These are phyloP conservation scores for Fusarium sp. DNA, from an alignment of 2,329 filamentous ascomycete species.

Conservation along the genomic window DNA sequence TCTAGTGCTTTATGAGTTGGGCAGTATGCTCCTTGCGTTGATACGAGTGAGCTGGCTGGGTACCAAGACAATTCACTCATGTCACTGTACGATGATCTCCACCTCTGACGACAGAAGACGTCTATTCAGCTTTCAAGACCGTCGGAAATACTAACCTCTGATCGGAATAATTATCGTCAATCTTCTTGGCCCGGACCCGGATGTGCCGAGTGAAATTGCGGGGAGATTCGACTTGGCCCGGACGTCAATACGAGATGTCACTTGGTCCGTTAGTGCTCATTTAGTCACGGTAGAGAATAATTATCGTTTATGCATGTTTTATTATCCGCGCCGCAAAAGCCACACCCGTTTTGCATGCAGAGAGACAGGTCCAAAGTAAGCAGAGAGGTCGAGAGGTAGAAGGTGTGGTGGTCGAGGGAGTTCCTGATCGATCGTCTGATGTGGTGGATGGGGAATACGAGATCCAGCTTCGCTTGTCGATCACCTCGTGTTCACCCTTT, in stretches of 20 bases:
- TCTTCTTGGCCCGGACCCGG: not conserved
- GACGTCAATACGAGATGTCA: constrained; percentile 16
- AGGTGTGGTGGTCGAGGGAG: not conserved
- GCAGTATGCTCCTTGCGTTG: not conserved
- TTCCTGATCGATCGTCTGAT: constrained; percentile 34
- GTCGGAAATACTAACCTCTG: not conserved
- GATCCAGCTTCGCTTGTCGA: constrained; percentile 39
- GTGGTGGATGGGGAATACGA: constrained; percentile 40
- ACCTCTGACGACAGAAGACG: constrained; percentile 12
- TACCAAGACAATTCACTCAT: not conserved
- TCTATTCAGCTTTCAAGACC: not conserved
- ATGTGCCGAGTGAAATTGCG: constrained; percentile 14
- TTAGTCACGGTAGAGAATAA: not conserved
- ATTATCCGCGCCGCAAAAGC: constrained; percentile 2
- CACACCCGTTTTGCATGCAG: constrained; percentile 2
- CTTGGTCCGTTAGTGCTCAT: not conserved
- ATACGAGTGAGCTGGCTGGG: not conserved
- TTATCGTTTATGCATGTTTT: constrained; percentile 20
- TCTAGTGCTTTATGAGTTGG: too few relatives aligned
- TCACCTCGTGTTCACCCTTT: constrained; percentile 40
- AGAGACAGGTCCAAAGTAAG: not conserved
- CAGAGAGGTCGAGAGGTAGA: not conserved
- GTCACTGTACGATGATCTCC: not conserved
- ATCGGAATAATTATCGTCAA: constrained; percentile 12
- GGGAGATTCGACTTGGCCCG: not conserved